Base-by-base conservation (phyloP, 805 yeast species). In the Pichia eremophila region DNA sequence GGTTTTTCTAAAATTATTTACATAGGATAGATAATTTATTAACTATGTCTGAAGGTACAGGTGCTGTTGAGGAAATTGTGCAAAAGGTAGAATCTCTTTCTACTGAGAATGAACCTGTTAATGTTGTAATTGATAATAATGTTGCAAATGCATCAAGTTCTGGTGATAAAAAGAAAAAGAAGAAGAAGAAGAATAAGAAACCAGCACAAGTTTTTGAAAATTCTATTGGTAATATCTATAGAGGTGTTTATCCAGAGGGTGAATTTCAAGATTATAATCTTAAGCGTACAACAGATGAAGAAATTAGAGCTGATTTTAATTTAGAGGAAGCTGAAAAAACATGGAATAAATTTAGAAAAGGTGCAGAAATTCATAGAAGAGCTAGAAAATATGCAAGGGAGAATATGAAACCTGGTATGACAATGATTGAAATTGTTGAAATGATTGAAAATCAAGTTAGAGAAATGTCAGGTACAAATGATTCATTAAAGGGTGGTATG, bases 311-410 rank as follows among this genome's bases (percentile, higher is more conserved):
- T 19, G 43, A 40, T 45, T 40, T 40, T 7, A 48, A 48, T 36
- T 17, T 36, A 12, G 37, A 44, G n/a, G 47, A 48, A 39, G 50
- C 50, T 18, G 43, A 44, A 39, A 37, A 73, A 48, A 74, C 71
- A 46, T 86, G 95, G 85, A 83, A 89, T 53, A 96, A 90, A 52
- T 81, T 89, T 68, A 79, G 99, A 60, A 88, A 88, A 61, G 99
- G 90, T 47, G 96, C 98, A 2, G 99, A 93, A 64, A 83, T 90
- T 45, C 99, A 93, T 64, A 78, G 98, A 54, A 75, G 95, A 58
- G 97, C 86, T 11, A 78, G 99, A 58, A 79, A 79, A 52, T 80
- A 85, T 62, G 85, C 95, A 1, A 83, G 78, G 52, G 75, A 79
- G 49, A 71, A 72, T 51, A 75, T 93, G 56, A 78, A 81, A 63